These are phyloP conservation scores for Diplotaxis tenuifolia DNA, from an alignment of 345 rosid genomes.

Conservation along the genomic window DNA sequence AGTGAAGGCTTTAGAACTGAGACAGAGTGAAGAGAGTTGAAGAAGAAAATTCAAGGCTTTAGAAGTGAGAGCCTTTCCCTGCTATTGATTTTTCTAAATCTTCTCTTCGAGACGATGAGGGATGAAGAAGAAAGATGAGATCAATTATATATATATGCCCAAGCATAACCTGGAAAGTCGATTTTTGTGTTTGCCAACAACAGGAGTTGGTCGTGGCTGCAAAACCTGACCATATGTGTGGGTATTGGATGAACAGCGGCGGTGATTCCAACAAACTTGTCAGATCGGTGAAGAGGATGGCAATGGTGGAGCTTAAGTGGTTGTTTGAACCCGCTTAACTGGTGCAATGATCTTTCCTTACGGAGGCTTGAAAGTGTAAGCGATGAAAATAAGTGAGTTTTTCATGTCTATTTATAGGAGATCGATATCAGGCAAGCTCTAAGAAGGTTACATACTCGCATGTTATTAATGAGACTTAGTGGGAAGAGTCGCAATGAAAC, in stretches of 20 bases:
- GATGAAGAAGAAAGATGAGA: background rate
- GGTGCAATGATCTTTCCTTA: background rate
- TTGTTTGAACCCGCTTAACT: background rate
- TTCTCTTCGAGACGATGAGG: too few species aligned
- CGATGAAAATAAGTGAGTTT: background rate
- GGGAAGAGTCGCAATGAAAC: background rate
- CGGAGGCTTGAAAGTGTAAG: background rate
- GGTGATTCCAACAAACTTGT: too few species aligned
- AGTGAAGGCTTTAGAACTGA: too few species aligned
- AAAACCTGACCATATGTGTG: background rate
- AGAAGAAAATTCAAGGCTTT: too few species aligned
- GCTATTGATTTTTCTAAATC: too few species aligned
- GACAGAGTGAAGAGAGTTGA: too few species aligned
- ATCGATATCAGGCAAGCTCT: background rate
- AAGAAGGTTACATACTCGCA: background rate
- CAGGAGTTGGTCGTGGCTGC: background rate
- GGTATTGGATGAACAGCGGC: too few species aligned
- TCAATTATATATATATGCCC: background rate
- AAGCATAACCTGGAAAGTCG: background rate
- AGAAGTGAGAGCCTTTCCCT: too few species aligned
- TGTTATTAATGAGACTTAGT: too few species aligned
- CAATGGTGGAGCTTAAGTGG: background rate
- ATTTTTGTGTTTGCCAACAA: background rate
- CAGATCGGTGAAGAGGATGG: too few species aligned
- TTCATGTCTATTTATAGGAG: background rate